A percentile compares a stretch with the other conserved stretches of the same genome.
phyloP scores from a whole-genome alignment of 768 basidiomycete species.

The Coprinopsis sp. region DNA sequence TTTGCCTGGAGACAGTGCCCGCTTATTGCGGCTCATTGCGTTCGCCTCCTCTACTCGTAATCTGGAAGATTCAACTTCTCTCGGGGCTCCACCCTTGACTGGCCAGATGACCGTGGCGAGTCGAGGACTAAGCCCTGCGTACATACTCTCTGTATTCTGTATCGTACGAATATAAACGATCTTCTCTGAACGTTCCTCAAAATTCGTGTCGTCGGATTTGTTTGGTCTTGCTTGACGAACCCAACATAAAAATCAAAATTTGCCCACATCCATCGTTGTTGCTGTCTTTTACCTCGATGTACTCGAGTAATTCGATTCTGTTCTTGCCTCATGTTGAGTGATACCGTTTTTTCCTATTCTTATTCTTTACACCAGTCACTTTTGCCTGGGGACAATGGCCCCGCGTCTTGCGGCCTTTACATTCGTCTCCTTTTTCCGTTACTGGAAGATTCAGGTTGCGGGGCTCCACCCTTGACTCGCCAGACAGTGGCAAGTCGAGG shows the following conservation, averaged over 20 bases:
- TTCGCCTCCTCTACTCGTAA: constrained; percentile 75
- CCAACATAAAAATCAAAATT: constrained; percentile 13
- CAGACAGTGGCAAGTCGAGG: constrained; percentile 67
- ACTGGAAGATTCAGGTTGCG: constrained; percentile 61
- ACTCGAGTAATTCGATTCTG: constrained; percentile 2
- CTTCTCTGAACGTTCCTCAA: no score
- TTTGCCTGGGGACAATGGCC: constrained; percentile 74
- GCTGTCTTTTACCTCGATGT: constrained; percentile 10
- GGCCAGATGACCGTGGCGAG: constrained; percentile 55
- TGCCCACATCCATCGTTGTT: constrained; percentile 9
- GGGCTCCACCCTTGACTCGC: constrained; percentile 81
- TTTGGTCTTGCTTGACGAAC: constrained; percentile 31
- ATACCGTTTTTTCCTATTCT: constrained; percentile 13
- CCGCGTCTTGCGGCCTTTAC: no score
- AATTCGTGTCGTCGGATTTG: constrained; percentile 15
- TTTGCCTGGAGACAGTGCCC: constrained; percentile 74
- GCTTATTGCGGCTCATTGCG: no score
- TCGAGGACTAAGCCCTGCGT: constrained; percentile 75
- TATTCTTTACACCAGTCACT: constrained; percentile 48
- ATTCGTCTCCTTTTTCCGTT: constrained; percentile 77
- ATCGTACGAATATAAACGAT: neutral
- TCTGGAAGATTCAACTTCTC: constrained; percentile 56
- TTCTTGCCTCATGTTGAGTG: constrained; percentile 13
- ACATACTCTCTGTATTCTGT: constrained; percentile 27
- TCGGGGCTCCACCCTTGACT: constrained; percentile 80